phyloP scores from a whole-genome alignment of 176 grass and related monocot species.

The Alopecurus myosuroides region DNA sequence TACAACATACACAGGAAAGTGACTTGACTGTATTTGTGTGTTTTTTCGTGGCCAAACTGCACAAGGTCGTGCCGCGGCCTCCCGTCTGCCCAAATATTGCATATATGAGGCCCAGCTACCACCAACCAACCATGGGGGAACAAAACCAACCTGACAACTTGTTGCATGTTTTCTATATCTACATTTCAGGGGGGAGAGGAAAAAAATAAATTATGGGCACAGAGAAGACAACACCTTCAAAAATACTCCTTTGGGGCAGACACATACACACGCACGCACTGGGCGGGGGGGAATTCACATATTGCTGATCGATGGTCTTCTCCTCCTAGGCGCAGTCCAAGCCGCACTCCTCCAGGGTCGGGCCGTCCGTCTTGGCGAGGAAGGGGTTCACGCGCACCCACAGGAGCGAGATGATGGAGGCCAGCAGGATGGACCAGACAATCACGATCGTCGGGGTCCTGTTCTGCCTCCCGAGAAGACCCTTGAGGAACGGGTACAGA shows the following conservation, averaged over 20 bases:
- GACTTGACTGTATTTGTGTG: constrained; percentile 5
- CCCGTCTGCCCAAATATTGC: constrained; percentile 43
- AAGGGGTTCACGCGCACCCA: constrained; percentile 88
- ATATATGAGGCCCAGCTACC: constrained; percentile 42
- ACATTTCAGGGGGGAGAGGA: constrained; percentile 3
- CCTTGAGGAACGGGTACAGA: constrained; percentile 83
- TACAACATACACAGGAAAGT: not conserved
- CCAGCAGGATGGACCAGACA: constrained; percentile 81
- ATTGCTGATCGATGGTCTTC: not conserved
- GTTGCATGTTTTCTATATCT: constrained; percentile 39
- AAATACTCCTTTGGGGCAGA: constrained; percentile 30
- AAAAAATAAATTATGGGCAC: constrained; percentile 35
- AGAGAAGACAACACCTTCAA: constrained; percentile 46
- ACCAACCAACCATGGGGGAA: constrained; percentile 33
- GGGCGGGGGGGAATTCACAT: constrained; percentile 16
- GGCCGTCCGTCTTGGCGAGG: constrained; percentile 42
- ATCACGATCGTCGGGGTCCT: constrained; percentile 80
- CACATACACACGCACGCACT: not conserved
- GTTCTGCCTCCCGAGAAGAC: constrained; percentile 75
- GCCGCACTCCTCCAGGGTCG: constrained; percentile 42
- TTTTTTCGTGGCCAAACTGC: constrained; percentile 39
- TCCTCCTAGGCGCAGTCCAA: constrained; percentile 51
- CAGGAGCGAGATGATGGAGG: constrained; percentile 78
- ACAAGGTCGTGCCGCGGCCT: constrained; percentile 42
- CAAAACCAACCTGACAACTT: constrained; percentile 27